Conservation (phyloP, 768 basidiomycete species). For the Russula griseocarnosa region DNA sequence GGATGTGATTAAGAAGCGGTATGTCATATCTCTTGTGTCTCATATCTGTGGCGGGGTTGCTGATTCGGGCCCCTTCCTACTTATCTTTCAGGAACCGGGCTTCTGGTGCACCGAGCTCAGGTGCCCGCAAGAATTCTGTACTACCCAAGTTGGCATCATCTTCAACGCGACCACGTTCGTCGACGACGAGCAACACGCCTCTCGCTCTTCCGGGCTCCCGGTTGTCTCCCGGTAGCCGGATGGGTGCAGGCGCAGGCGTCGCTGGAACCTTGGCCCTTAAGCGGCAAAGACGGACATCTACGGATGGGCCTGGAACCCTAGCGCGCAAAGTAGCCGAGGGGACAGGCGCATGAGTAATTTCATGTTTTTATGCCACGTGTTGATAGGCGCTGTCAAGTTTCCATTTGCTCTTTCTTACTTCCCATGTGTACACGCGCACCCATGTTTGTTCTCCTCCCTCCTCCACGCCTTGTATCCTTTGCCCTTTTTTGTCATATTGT, state of each 20-base stretch:
- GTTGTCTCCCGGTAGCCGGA: slow-evolving; percentile 36
- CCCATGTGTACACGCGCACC: slow-evolving; percentile 4
- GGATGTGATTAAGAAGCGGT: slow-evolving; percentile 97
- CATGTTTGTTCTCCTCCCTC: slow-evolving; percentile 7
- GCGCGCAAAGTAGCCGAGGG: slow-evolving; percentile 23
- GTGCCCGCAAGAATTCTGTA: slow-evolving; percentile 56
- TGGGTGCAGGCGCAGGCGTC: slow-evolving; percentile 30
- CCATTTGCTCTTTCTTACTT: not conserved
- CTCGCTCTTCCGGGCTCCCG: slow-evolving; percentile 45
- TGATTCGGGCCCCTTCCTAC: slow-evolving; percentile 14
- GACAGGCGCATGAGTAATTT: slow-evolving; percentile 11
- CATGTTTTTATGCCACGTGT: slow-evolving; percentile 4
- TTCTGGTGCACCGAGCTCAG: slow-evolving; percentile 64
- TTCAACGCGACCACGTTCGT: slow-evolving; percentile 65
- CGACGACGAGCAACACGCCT: slow-evolving; percentile 57
- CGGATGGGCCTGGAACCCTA: slow-evolving; percentile 20
- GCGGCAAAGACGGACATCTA: slow-evolving; percentile 74
- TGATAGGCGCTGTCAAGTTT: slow-evolving; percentile 3
- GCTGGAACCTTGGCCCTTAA: slow-evolving; percentile 52
- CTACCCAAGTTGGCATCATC: slow-evolving; percentile 76
- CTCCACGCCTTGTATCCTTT: slow-evolving; percentile 9
- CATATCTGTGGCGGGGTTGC: not conserved
- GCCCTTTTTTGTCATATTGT: not conserved
- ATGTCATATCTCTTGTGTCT: slow-evolving; percentile 20
- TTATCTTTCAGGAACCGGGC: slow-evolving; percentile 62